Conservation (phyloP, 257 asterid genomes). For the Voacanga thouarsii region DNA sequence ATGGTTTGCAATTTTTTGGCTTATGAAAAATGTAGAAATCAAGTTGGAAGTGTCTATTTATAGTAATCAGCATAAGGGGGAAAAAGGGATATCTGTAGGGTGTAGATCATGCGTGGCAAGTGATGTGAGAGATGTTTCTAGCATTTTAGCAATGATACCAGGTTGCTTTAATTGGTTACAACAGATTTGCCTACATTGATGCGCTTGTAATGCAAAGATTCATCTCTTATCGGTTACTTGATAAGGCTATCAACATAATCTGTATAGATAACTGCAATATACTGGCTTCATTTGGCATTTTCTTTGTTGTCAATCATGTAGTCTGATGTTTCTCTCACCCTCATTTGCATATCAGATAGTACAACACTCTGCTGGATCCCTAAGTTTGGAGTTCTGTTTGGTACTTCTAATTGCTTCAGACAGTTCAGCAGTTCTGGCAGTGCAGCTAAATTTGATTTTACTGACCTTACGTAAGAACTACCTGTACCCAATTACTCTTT, state of each 20-base stretch:
- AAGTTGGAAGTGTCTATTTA: background rate
- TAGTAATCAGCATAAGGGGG: background rate
- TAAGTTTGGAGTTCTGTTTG: conserved; percentile 31
- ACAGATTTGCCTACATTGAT: background rate
- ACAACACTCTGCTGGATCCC: conserved; percentile 29
- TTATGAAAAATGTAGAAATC: background rate
- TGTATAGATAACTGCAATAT: background rate
- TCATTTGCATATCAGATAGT: conserved; percentile 41
- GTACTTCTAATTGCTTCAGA: conserved; percentile 32
- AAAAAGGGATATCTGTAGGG: too few relatives aligned
- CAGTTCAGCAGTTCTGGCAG: conserved; percentile 45
- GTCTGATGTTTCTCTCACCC: conserved; percentile 11
- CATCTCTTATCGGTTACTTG: background rate
- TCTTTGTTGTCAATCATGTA: background rate
- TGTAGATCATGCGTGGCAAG: background rate
- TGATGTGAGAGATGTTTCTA: background rate
- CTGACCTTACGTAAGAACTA: conserved; percentile 81
- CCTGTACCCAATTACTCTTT: background rate
- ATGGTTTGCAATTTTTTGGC: background rate
- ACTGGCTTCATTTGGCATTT: background rate
- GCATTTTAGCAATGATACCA: background rate
- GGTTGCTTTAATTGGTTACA: background rate
- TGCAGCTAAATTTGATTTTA: conserved; percentile 54
- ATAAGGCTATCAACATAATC: background rate
- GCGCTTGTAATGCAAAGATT: background rate